phyloP scores from a whole-genome alignment of 129 eudicot genomes.

The Tanacetum coccineum region DNA sequence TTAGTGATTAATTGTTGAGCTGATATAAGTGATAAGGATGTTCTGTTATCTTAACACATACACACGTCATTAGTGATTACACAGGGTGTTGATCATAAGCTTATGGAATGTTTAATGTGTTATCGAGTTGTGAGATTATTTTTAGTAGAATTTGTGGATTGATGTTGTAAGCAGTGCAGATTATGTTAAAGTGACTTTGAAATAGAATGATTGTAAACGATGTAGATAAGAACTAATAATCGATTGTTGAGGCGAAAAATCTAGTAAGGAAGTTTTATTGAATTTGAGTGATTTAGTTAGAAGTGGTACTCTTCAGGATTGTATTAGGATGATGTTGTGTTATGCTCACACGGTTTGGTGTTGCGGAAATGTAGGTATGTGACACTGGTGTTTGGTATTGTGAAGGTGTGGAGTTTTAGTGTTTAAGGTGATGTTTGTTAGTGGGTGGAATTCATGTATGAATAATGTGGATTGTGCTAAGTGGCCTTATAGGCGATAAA shows the following conservation, averaged over 20 bases:
- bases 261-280: background rate
- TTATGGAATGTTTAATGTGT: no score
- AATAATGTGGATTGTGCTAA: background rate
- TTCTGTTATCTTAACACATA: no score
- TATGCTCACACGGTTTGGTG: no score
- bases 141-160: no score
- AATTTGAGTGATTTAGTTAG: conserved; percentile 3
- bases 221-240: conserved; percentile 6
- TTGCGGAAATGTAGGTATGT: background rate
- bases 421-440: background rate
- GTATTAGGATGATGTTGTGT: no score
- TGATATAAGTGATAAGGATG: no score
- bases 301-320: background rate
- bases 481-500: background rate
- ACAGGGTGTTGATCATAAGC: no score
- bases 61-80: no score
- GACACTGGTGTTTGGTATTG: conserved; percentile 4
- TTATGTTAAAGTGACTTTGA: background rate
- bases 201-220: background rate
- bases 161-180: no score
- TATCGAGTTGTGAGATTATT: no score
- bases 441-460: conserved; percentile 7
- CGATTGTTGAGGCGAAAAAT: conserved; percentile 2
- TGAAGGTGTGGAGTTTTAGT: conserved; percentile 6
- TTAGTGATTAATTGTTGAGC: no score